These are phyloP conservation scores for Coprinellus micaceus DNA, from an alignment of 768 basidiomycete species.

Conservation along the genomic window DNA sequence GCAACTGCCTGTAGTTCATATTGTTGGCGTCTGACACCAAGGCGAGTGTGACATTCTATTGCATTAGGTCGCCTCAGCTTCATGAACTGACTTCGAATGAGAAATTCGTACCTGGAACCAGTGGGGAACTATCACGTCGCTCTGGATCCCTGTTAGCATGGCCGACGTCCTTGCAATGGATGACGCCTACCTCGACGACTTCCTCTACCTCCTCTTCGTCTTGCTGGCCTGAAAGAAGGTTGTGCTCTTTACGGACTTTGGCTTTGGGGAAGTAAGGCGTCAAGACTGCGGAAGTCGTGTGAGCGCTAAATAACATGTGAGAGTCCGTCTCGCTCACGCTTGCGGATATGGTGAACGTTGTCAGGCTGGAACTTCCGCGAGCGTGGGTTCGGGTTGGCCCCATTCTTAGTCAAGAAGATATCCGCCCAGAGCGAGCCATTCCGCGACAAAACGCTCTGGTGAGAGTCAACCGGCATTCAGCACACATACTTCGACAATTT, in stretches of 20 bases:
- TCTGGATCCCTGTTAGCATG: slow-evolving; percentile 21
- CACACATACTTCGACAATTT: no score
- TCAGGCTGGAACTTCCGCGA: slow-evolving; percentile 47
- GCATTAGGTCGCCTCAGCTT: slow-evolving; percentile 2
- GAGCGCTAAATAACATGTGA: background rate
- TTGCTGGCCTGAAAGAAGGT: slow-evolving; percentile 52
- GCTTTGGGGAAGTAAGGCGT: slow-evolving; percentile 77
- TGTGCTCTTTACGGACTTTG: slow-evolving; percentile 80
- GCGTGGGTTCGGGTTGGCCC: slow-evolving; percentile 61
- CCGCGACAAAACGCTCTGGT: slow-evolving; percentile 59
- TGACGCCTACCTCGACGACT: slow-evolving; percentile 45
- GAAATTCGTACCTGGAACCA: slow-evolving; percentile 65
- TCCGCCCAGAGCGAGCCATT: slow-evolving; percentile 87
- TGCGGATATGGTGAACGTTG: slow-evolving; percentile 68
- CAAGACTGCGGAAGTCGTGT: slow-evolving; percentile 49
- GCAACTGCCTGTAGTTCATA: slow-evolving; percentile 52
- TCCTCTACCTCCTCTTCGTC: slow-evolving; percentile 40
- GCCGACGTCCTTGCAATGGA: background rate
- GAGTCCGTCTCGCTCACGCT: slow-evolving; percentile 42
- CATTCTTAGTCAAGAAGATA: slow-evolving; percentile 67
- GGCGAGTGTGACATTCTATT: slow-evolving; percentile 82
- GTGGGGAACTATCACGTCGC: slow-evolving; percentile 69
- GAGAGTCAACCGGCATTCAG: no score
- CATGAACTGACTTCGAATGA: background rate
- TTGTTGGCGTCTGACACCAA: slow-evolving; percentile 68